A percentile compares a stretch with the other conserved stretches of the same genome.
Evolutionary conservation across 768 basidiomycete genomes (phyloP).

Genomic region (Tephrocybe sp.): DNA sequence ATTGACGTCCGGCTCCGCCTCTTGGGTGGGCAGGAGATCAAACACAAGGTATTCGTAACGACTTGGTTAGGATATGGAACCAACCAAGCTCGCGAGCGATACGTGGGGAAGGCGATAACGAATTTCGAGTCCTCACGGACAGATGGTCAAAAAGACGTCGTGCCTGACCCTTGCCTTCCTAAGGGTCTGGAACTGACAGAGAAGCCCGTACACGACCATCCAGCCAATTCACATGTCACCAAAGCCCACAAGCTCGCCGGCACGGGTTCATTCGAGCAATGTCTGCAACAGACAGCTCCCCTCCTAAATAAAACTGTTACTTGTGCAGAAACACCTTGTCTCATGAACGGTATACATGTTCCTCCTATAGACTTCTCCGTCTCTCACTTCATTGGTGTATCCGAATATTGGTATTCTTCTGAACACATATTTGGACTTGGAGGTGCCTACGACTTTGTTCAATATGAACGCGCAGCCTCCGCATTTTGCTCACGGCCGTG

Average conservation of each 20-base stretch:
- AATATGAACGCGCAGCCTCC: constrained; percentile 91
- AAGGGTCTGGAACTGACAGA: constrained; percentile 65
- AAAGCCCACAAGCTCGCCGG: constrained; percentile 68
- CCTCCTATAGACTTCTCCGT: constrained; percentile 93
- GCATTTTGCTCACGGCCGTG: constrained; percentile 82
- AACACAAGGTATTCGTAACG: constrained; percentile 93
- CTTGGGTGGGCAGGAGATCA: constrained; percentile 81
- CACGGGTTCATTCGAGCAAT: constrained; percentile 87
- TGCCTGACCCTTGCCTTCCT: constrained; percentile 91
- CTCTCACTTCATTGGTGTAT: constrained; percentile 94
- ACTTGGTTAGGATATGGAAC: constrained; percentile 99
- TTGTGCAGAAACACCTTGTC: constrained; percentile 81
- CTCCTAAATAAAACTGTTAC: constrained; percentile 83
- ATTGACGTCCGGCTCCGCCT: constrained; percentile 80
- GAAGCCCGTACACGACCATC: constrained; percentile 41
- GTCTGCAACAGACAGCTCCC: constrained; percentile 66
- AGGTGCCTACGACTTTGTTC: constrained; percentile 92
- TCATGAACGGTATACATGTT: constrained; percentile 93
- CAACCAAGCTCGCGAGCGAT: constrained; percentile 93
- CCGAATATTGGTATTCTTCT: constrained; percentile 99
- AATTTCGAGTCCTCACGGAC: constrained; percentile 47
- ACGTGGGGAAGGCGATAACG: constrained; percentile 67
- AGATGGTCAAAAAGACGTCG: constrained; percentile 30
- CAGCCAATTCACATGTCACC: constrained; percentile 39
- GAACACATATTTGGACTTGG: constrained; percentile 95